Evolutionary conservation across 148 eudicot genomes (phyloP).

Genomic region (Agrostemma githago): DNA sequence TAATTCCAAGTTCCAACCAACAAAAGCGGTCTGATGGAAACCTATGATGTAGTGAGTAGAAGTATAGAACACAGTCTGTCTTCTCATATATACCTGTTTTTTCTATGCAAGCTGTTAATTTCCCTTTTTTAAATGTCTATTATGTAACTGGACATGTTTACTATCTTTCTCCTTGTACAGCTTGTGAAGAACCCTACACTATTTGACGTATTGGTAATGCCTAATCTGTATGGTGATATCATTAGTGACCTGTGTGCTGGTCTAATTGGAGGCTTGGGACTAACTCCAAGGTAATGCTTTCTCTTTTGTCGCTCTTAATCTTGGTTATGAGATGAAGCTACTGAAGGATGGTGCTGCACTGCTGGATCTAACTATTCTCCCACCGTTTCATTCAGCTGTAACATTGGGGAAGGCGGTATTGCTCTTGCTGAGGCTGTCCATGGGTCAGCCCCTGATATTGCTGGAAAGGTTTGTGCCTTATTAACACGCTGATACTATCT

Average conservation of each 20-base stretch:
- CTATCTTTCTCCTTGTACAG: slow-evolving; percentile 37
- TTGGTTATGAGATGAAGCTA: not conserved
- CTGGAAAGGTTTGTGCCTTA: slow-evolving; percentile 72
- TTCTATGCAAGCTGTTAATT: not conserved
- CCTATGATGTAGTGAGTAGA: no score
- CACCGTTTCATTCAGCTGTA: slow-evolving; percentile 43
- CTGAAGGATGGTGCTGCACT: not conserved
- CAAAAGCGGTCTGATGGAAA: no score
- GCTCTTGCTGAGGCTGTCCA: slow-evolving; percentile 99
- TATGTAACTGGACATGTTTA: not conserved
- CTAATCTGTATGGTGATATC: slow-evolving; percentile 95
- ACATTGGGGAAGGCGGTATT: slow-evolving; percentile 97
- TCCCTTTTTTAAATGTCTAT: not conserved
- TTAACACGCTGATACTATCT: not conserved
- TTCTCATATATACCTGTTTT: no score
- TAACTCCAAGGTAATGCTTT: slow-evolving; percentile 75
- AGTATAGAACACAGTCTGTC: no score
- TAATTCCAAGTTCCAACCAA: no score
- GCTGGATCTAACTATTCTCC: not conserved
- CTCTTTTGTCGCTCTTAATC: not conserved
- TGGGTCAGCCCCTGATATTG: slow-evolving; percentile 99
- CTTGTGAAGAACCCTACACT: slow-evolving; percentile 97
- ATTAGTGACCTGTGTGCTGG: slow-evolving; percentile 99
- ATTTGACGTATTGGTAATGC: slow-evolving; percentile 97
- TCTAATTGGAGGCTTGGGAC: slow-evolving; percentile 90